Conservation (phyloP, 805 yeast species). For the Ogataea zsoltii region DNA sequence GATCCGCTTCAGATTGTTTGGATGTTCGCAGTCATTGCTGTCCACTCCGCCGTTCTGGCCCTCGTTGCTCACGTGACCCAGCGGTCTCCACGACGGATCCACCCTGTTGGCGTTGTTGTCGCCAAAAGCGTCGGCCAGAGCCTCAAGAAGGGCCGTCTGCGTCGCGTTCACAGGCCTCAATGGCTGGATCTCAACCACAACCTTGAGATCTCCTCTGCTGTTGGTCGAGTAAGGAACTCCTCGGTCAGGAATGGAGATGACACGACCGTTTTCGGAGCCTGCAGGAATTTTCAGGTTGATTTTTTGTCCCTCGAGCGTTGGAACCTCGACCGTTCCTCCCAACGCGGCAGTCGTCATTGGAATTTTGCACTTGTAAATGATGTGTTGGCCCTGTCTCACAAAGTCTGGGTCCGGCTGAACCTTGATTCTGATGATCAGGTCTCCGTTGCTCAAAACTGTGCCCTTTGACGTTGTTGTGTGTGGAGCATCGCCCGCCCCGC, state of each 20-base stretch:
- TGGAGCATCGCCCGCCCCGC: conserved; percentile 92
- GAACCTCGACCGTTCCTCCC: conserved; percentile 90
- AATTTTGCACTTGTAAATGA: conserved; percentile 64
- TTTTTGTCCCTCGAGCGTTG: conserved; percentile 75
- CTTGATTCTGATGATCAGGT: conserved; percentile 76
- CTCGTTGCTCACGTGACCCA: conserved; percentile 19
- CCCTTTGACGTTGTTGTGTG: conserved; percentile 70
- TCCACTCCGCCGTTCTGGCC: conserved; percentile 11
- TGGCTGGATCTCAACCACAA: conserved; percentile 69
- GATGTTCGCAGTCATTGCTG: conserved; percentile 35
- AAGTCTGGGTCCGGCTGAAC: conserved; percentile 76
- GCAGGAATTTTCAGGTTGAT: conserved; percentile 78
- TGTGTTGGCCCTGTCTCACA: conserved; percentile 63
- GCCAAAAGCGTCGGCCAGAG: conserved; percentile 86
- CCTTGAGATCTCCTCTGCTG: conserved; percentile 78
- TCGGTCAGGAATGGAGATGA: conserved; percentile 74
- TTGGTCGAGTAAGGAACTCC: conserved; percentile 73
- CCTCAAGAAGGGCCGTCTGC: conserved; percentile 87
- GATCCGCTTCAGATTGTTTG: conserved; percentile 53
- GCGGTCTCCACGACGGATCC: conserved; percentile 48
- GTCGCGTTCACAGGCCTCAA: conserved; percentile 77
- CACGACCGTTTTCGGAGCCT: conserved; percentile 79
- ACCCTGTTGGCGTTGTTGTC: conserved; percentile 78
- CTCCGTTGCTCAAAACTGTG: conserved; percentile 76
- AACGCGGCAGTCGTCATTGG: conserved; percentile 95